Evolutionary conservation across 805 yeast species (phyloP), one percentile per base, ranked within the genome.

Genomic region (Peterozyma toletana): DNA sequence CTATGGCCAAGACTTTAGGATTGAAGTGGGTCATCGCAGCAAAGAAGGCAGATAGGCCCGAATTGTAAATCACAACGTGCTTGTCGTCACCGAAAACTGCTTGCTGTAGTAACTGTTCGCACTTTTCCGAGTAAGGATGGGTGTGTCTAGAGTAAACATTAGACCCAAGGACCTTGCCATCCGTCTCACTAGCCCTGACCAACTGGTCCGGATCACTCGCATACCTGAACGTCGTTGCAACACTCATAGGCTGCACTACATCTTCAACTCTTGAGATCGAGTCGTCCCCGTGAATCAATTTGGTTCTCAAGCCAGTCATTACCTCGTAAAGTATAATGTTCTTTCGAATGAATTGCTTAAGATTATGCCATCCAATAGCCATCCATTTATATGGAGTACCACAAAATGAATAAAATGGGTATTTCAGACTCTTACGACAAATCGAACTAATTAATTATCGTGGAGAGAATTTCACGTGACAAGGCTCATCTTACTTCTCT

Each of bases 31-130:
- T 75, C 58, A 90, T 62, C 2, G 84, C 76, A 0, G 88, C 97
- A 53, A 71, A 76, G 58, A 85, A 86, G 0, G 97, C 95, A 40
- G 88, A 70, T 30, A 88, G 62, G 0, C 98, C 97, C 1, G 90
- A 81, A 38, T 80, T 73, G 59, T 88, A 91, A 0, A 78, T 72
- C 0, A 86, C 79, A 0, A 82, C 79, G 30, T 40, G 44, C 27
- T 33, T 35, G 18, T 41, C 49, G 2, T 81, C 85, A 16, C 71
- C 82, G 3, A 87, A 63, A 15, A 89, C 62, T 38, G 38, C 41
- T 33, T 69, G 59, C 1, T 75, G 73, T 9, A 90, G 67, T 1
- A 84, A 72, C 2, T 76, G 71, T 59, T 90, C 96, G 2, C 80
- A 76, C 31, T 84, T 73, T 4, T 71, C 65, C 6, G 83, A 72